These are phyloP conservation scores for Boletus pseudopeckii DNA, from an alignment of 768 basidiomycete genomes.

Conservation along the genomic window DNA sequence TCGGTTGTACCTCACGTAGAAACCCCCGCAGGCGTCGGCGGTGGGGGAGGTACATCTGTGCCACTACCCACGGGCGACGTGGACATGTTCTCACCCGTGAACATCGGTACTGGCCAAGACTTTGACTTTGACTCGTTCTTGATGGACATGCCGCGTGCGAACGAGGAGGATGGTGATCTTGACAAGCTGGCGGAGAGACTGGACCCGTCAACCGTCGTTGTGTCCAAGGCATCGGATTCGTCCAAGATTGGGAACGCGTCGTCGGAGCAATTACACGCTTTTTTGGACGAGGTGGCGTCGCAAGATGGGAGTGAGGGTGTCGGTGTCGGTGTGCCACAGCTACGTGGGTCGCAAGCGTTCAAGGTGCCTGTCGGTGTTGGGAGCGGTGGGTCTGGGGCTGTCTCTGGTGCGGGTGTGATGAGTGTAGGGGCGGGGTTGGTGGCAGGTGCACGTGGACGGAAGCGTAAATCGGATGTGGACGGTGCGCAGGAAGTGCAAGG, in stretches of 20 bases:
- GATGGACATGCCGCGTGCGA: slow-evolving; percentile 36
- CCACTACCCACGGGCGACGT: slow-evolving; percentile 2
- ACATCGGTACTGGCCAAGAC: slow-evolving; percentile 10
- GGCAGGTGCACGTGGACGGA: slow-evolving; percentile 24
- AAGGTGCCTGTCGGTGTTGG: not conserved
- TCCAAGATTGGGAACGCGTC: slow-evolving; percentile 31
- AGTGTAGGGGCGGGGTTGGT: not conserved
- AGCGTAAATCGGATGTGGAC: slow-evolving; percentile 42
- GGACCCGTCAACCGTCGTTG: slow-evolving; percentile 33
- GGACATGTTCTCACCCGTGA: slow-evolving; percentile 20
- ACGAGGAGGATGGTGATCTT: slow-evolving; percentile 27
- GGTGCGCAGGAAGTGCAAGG: not conserved
- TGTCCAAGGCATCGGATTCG: slow-evolving; percentile 22
- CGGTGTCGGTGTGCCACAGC: not conserved
- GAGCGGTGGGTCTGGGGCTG: not conserved
- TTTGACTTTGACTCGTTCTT: slow-evolving; percentile 42
- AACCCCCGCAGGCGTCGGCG: slow-evolving; percentile 3
- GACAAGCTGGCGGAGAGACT: slow-evolving; percentile 35
- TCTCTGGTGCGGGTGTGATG: not conserved
- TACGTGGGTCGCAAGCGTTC: slow-evolving; percentile 6
- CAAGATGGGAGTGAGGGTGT: slow-evolving; percentile 24
- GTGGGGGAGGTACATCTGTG: slow-evolving; percentile 1
- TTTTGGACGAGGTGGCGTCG: slow-evolving; percentile 42
- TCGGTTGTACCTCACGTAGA: slow-evolving; percentile 5
- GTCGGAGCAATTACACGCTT: slow-evolving; percentile 39